Evolutionary conservation across 192 early-diverging fungal genomes (phyloP), one percentile per base, ranked within the genome.

Genomic region (Geosiphon pyriformis): DNA sequence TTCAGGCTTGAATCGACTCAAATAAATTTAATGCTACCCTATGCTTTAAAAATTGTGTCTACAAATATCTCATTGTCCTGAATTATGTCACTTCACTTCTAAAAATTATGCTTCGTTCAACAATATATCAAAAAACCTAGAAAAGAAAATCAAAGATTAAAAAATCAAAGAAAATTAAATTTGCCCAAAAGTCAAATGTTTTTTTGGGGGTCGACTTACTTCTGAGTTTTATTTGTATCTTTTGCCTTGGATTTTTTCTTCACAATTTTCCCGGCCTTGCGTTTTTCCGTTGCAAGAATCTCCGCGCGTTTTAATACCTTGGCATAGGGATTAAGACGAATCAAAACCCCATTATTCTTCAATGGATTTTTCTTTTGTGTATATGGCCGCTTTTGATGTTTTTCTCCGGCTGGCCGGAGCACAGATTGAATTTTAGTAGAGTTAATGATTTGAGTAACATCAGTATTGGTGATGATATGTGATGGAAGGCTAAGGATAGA

Each of bases 321-420:
- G 56, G 92, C 93, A 78, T 98, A 97, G 64, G 94, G 95, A 90
- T 98, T 97, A 72, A 98, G 88, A 69, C 94, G 88, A 76, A 90
- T 87, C 76, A 95, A 87, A 53, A 96, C 85, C 73, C 88, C 92
- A 57, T 83, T 81, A 83, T 95, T 96, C 74, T 84, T 83, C 76
- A 98, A 87, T 53, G 94, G 95, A 92, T 98, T 98, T 91, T 97
- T 97, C 90, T 96, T 94, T 80, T 95, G 93, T 69, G 88, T 87
- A 88, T 84, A 95, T 18, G 96, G 94, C 70, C 95, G 90, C 85
- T 92, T 91, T 82, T 84, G 84, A 73, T 80, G 67, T 75, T 85
- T 76, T 71, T 84, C 68, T 60, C 92, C 90, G 55, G 94, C 94
- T 70, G 89, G 80, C 60, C 88, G 87, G 68, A 96, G 86, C 63